These are phyloP conservation scores for Ceratobasidium sp. DNA, from an alignment of 1,284 basidiomycete genomes.

Conservation along the genomic window DNA sequence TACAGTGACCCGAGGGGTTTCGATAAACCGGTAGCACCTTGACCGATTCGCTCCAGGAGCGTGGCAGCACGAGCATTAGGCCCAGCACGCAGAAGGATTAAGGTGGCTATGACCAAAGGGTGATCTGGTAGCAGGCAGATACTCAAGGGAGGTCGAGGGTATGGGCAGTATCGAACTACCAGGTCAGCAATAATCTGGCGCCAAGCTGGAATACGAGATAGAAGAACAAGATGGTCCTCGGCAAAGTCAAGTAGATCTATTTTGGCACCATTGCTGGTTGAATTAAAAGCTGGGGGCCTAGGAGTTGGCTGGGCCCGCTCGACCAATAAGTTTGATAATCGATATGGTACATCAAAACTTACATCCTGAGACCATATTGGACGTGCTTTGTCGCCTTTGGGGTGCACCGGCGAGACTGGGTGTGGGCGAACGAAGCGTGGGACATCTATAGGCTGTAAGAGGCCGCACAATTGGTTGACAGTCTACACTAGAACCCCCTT, in stretches of 20 bases:
- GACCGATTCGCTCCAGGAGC: slow-evolving; percentile 25
- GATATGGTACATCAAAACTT: not conserved
- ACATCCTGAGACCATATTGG: slow-evolving; percentile 1
- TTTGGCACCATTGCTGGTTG: not conserved
- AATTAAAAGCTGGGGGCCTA: not conserved
- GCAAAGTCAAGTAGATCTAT: slow-evolving; percentile 3
- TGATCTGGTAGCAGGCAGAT: slow-evolving; percentile 38
- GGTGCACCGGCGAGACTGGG: not conserved
- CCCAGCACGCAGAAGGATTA: slow-evolving; percentile 16
- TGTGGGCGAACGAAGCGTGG: not conserved
- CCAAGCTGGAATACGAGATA: slow-evolving; percentile 4
- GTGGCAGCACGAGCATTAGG: not conserved
- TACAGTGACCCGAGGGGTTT: slow-evolving; percentile 21
- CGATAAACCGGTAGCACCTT: not conserved
- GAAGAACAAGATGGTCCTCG: not conserved
- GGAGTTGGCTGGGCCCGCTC: not conserved
- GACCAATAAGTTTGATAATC: not conserved
- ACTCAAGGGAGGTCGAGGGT: slow-evolving; percentile 6
- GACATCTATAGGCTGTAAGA: not conserved
- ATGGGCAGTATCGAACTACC: slow-evolving; percentile 21
- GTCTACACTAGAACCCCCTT: not conserved
- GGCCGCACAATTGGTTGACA: not conserved
- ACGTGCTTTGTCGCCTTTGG: not conserved
- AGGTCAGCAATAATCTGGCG: slow-evolving; percentile 12
- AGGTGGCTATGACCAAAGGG: slow-evolving; percentile 12